Evolutionary conservation across 176 grass and related monocot genomes (phyloP), one percentile per base, ranked within the genome.

Genomic region (Dactylis glomerata): DNA sequence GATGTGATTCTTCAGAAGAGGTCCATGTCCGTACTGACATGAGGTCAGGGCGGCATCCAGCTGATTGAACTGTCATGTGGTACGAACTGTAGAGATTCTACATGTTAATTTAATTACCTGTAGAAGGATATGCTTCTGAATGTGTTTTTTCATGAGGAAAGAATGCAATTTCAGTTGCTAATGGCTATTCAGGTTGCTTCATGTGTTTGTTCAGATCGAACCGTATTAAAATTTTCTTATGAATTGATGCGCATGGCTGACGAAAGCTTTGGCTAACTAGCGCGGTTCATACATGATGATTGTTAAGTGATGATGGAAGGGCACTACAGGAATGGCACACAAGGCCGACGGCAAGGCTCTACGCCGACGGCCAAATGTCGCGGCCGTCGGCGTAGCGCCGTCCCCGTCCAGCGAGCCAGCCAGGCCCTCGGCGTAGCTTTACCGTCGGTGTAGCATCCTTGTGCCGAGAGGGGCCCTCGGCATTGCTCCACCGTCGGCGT

Each of bases 61-160:
- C 47, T 37, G 64, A 82, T 70, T 5, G 65, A 70, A 55, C 80
- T 63, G 14, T 63, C 27, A 55, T 69, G 64, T 81, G 79, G 14
- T 55, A 32, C 52, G 32, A 70, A 41, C 31, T 51, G 78, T 68
- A 32, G 62, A 22, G 41, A 80, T 80, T 80, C 10, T 33, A 27
- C 10, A 3, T 19, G 30, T 64, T 63, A 20, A 13, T 79, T 32
- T 42, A 17, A 31, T 37, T 78, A 5, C 27, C 14, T 46, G 19
- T 49, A 17, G 23, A 65, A 16, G 49, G 49, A 33, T 36, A 76
- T 15, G 5, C 31, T 54, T 54, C 11, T 10, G 5, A 3, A 54
- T 75, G 47, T 34, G 16, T 51, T 50, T 26, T 73, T n/a, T 50
- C 15, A 75, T 17, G 33, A n/a, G 30, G 31, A 56, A 23, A 37